phyloP scores from a whole-genome alignment of 2,329 filamentous ascomycete species.

The Neopestalotiopsis clavispora region DNA sequence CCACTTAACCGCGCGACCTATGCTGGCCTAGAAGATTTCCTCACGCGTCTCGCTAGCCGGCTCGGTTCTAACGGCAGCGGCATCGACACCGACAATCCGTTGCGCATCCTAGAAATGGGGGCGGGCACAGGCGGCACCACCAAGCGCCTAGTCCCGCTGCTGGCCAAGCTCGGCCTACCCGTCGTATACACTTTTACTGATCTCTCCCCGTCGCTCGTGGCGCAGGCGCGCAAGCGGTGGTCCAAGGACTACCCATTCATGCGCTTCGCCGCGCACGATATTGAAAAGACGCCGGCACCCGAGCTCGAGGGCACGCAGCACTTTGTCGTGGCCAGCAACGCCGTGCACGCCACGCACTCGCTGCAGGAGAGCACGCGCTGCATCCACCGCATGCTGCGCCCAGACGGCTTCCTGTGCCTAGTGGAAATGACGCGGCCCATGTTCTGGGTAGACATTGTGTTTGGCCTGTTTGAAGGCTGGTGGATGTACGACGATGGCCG shows the following conservation, averaged over 20 bases:
- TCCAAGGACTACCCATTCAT: slow-evolving; percentile 27
- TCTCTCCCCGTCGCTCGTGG: slow-evolving; percentile 39
- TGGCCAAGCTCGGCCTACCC: slow-evolving; percentile 28
- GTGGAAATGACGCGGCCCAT: slow-evolving; percentile 38
- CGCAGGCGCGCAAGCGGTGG: slow-evolving; percentile 27
- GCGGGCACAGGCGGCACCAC: background rate
- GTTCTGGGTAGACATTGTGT: slow-evolving; percentile 40
- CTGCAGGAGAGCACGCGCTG: slow-evolving; percentile 26
- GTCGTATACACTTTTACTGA: slow-evolving; percentile 49
- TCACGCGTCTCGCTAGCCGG: background rate
- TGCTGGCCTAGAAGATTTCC: background rate
- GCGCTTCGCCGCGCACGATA: slow-evolving; percentile 33
- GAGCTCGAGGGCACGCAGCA: slow-evolving; percentile 29
- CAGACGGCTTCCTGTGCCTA: slow-evolving; percentile 39
- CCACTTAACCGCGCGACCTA: slow-evolving; percentile 22
- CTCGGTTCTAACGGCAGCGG: no score
- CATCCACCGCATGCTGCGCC: slow-evolving; percentile 31
- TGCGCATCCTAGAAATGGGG: background rate
- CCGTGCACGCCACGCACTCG: slow-evolving; percentile 38
- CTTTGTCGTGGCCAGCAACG: slow-evolving; percentile 38
- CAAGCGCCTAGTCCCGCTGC: slow-evolving; percentile 29
- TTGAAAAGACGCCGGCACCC: slow-evolving; percentile 27
- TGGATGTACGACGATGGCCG: slow-evolving; percentile 42
- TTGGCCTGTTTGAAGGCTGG: slow-evolving; percentile 44
- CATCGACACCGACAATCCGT: background rate